Evolutionary conservation across 352 stramenopile genomes (phyloP), one percentile per base, ranked within the genome.

Genomic region (Globisporangium paroecandrum): DNA sequence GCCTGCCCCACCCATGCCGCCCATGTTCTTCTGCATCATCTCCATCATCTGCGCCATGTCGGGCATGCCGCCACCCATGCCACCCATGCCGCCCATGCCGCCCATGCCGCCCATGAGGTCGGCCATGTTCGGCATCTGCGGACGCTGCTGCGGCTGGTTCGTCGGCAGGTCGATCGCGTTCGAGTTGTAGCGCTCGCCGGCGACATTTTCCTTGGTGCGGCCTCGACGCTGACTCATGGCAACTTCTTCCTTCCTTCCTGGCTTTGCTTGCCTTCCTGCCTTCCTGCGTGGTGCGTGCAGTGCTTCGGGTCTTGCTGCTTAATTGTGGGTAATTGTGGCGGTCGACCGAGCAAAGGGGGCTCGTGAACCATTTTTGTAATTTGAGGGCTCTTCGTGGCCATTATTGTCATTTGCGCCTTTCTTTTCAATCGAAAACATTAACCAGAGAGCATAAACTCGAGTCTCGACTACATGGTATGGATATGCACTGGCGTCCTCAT

Each of bases 151-250:
- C 62, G 64, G 51, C 77, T 36, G 64, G 65, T 56, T 55, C 38
- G 27, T 67, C 54, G 69, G 69, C 15, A 92, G 22, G 12, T 71
- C 73, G 41, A 91, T 29, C 20, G 87, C 87, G 69, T 95, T 95
- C 58, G 87, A 84, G 81, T 95, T 85, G 71, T 95, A 95, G 55
- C 79, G 76, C 81, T 95, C 87, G 65, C 87, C 87, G 4, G 87
- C 79, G 65, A 93, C 80, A 64, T 91, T 95, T 15, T 89, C 75
- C 78, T 94, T 93, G 13, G 46, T 32, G 25, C 85, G 78, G 59
- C 87, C 85, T 72, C 90, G 90, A 49, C 83, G 87, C 49, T 70
- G 65, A 34, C 49, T 69, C 64, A 70, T 66, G 15, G n/a, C 41
- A 15, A 1, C 41, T 29, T 22, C n/a, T 56, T 25, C 9, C 24